These are phyloP conservation scores for Fusarium setosum DNA, from an alignment of 2,329 filamentous ascomycete species.

Conservation along the genomic window DNA sequence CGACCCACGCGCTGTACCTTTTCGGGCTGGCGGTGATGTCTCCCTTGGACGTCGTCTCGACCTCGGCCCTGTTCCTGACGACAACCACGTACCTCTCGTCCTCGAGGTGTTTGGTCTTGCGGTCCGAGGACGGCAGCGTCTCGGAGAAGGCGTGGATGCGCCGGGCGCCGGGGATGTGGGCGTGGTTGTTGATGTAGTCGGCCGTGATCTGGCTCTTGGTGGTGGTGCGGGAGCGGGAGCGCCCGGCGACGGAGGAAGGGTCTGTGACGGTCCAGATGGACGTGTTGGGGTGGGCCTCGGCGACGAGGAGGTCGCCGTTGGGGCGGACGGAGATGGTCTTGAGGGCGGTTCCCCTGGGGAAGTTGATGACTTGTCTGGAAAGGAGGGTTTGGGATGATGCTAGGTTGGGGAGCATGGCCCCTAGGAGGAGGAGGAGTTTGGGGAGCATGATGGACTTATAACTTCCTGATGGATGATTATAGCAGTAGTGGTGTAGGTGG, in stretches of 20 bases:
- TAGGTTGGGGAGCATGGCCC: not conserved
- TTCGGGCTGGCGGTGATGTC: slow-evolving; percentile 6
- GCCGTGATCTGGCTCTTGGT: no score
- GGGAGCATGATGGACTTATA: not conserved
- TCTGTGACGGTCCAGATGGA: slow-evolving; percentile 2
- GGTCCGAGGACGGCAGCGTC: not conserved
- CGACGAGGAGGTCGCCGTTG: slow-evolving; percentile 9
- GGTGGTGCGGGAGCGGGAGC: no score
- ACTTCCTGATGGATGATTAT: no score
- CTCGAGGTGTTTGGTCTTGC: no score
- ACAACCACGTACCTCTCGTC: slow-evolving; percentile 24
- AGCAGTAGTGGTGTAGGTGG: no score
- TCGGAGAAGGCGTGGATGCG: slow-evolving; percentile 2
- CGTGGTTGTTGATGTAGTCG: not conserved
- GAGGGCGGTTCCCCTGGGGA: slow-evolving; percentile 1
- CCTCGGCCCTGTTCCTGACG: not conserved
- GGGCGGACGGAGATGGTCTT: slow-evolving; percentile 13
- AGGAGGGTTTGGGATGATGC: not conserved
- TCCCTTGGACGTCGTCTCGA: not conserved
- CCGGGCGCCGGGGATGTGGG: not conserved
- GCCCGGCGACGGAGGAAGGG: not conserved
- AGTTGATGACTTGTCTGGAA: not conserved
- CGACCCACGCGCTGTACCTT: slow-evolving; percentile 18
- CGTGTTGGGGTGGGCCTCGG: not conserved
- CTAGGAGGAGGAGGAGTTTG: not conserved